These are phyloP conservation scores for Mortierella polycephala DNA, from an alignment of 371 early-diverging fungal species.

Conservation along the genomic window DNA sequence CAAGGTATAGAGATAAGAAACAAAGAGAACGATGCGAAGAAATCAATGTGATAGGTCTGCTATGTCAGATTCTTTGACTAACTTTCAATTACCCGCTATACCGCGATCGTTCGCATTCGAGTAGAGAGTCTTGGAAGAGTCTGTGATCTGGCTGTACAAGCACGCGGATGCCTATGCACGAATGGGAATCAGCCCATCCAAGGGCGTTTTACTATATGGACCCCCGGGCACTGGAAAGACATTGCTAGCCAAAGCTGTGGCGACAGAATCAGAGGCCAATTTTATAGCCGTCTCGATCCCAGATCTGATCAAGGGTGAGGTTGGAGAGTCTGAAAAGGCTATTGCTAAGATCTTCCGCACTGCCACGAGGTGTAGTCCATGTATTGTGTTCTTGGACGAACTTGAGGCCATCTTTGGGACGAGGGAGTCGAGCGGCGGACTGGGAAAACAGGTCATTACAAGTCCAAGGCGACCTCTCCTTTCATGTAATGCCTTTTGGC, in stretches of 20 bases:
- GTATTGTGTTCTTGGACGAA: conserved; percentile 99
- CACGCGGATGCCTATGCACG: conserved; percentile 69
- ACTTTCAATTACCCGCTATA: too few species aligned
- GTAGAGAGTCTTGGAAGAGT: neutral
- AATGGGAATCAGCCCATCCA: conserved; percentile 74
- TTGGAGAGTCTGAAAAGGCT: conserved; percentile 95
- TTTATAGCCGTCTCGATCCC: conserved; percentile 95
- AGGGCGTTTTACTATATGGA: conserved; percentile 82
- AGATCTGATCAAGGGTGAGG: conserved; percentile 93
- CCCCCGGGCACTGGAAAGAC: conserved; percentile 97
- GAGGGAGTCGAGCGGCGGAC: conserved; percentile 67
- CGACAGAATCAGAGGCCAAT: conserved; percentile 90
- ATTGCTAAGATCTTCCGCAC: conserved; percentile 88
- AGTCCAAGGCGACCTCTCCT: neutral
- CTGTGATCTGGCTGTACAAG: conserved; percentile 1
- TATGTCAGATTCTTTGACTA: too few species aligned
- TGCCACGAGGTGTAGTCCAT: conserved; percentile 91
- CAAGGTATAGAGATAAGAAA: conserved; percentile 70
- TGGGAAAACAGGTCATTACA: conserved; percentile 65
- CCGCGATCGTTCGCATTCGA: neutral
- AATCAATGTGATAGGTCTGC: too few species aligned
- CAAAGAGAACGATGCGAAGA: too few species aligned
- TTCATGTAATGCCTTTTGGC: neutral
- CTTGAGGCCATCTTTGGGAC: conserved; percentile 90
- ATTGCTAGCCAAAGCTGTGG: conserved; percentile 89